Conservation (phyloP, 352 stramenopile genomes). For the Plasmopara viticola region DNA sequence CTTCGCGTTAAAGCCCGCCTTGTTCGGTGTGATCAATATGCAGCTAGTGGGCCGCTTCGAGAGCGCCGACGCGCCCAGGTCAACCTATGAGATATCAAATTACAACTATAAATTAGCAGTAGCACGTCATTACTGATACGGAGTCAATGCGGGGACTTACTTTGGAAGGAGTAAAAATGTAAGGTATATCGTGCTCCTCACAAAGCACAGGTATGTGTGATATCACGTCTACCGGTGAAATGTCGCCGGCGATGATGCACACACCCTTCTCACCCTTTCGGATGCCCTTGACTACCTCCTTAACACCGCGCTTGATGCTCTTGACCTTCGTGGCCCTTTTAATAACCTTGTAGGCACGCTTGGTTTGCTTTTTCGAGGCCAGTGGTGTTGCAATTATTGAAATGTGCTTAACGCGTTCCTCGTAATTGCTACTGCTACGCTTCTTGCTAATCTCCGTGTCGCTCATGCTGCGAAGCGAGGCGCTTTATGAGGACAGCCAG, state of each 20-base stretch:
- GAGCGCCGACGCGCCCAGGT: constrained; percentile 92
- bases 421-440: constrained; percentile 41
- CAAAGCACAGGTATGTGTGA: constrained; percentile 97
- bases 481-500: constrained; percentile 19
- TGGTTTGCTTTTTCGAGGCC: constrained; percentile 95
- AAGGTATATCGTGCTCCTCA: constrained; percentile 98
- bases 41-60: constrained; percentile 98
- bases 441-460: constrained; percentile 65
- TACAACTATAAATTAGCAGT: constrained; percentile 9
- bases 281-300: constrained; percentile 99
- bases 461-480: constrained; percentile 37
- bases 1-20: constrained; percentile 86
- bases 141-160: constrained; percentile 27
- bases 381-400: constrained; percentile 95
- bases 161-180: constrained; percentile 98
- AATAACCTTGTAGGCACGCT: constrained; percentile 91
- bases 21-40: constrained; percentile 94
- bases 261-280: constrained; percentile 96
- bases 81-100: constrained; percentile 37
- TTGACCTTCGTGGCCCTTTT: constrained; percentile 96
- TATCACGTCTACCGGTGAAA: constrained; percentile 99
- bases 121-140: not conserved
- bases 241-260: constrained; percentile 98
- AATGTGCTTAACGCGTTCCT: constrained; percentile 83
- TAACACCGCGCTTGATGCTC: constrained; percentile 96